phyloP scores from a whole-genome alignment of 129 eudicot species.

The Lactuca saligna region DNA sequence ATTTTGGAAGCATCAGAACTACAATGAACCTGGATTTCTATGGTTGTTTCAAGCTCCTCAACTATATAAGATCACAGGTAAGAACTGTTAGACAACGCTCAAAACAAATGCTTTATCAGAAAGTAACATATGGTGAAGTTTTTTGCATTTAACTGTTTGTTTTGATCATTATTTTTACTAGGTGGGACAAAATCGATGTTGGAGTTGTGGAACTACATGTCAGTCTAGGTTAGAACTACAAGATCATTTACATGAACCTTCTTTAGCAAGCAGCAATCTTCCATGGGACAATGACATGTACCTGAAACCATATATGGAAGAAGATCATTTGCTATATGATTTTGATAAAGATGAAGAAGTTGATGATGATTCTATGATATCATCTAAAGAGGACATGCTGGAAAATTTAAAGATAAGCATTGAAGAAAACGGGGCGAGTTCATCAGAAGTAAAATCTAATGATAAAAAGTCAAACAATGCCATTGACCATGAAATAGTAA shows the following conservation, averaged over 20 bases:
- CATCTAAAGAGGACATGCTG: conserved; percentile 41
- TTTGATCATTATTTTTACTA: conserved; percentile 10
- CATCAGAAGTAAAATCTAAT: background rate
- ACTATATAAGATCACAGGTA: conserved; percentile 81
- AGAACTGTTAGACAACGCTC: background rate
- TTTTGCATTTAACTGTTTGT: background rate
- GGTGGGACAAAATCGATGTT: conserved; percentile 67
- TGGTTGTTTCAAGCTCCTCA: conserved; percentile 74
- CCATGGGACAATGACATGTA: conserved; percentile 76
- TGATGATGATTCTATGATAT: conserved; percentile 38
- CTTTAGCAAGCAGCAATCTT: conserved; percentile 25
- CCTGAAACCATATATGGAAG: conserved; percentile 71
- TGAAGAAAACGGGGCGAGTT: conserved; percentile 15
- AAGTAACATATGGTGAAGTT: too few species aligned
- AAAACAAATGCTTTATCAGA: background rate
- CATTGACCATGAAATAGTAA: conserved; percentile 38
- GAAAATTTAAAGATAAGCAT: conserved; percentile 25
- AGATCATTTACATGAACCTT: conserved; percentile 52
- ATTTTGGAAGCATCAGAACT: conserved; percentile 53
- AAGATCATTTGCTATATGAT: conserved; percentile 70
- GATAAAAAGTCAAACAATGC: conserved; percentile 27
- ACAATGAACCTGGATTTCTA: conserved; percentile 60
- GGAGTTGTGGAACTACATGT: conserved; percentile 63
- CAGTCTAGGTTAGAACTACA: conserved; percentile 47
- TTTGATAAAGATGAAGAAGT: conserved; percentile 66